Percentiles rank a stretch among this genome's conserved stretches.
Conservation (phyloP, 805 yeast species). For the Danielozyma ontarioensis region DNA sequence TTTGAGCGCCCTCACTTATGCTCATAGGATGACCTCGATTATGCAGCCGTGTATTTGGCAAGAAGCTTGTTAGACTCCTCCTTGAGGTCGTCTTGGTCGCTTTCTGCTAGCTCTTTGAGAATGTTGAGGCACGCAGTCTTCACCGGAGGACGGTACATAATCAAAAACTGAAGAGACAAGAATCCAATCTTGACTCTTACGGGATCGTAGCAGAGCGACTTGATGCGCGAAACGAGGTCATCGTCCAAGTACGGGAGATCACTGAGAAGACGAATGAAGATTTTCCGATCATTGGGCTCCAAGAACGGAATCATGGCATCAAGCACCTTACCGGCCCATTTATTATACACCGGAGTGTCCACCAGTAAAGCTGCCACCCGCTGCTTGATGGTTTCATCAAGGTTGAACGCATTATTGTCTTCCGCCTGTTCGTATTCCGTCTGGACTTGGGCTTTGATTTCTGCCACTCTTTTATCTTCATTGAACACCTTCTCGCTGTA, state of each 20-base stretch:
- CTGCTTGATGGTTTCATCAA: slow-evolving; percentile 6
- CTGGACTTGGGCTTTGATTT: slow-evolving; percentile 10
- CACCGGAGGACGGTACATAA: slow-evolving; percentile 89
- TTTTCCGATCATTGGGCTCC: slow-evolving; percentile 74
- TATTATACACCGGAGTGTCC: slow-evolving; percentile 49
- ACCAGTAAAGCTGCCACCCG: slow-evolving; percentile 3
- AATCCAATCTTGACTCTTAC: slow-evolving; percentile 75
- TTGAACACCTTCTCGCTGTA: slow-evolving; percentile 48
- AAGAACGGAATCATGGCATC: slow-evolving; percentile 81
- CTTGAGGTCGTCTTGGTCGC: slow-evolving; percentile 47
- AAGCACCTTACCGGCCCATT: slow-evolving; percentile 66
- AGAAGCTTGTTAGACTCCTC: slow-evolving; percentile 43
- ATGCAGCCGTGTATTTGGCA: no score
- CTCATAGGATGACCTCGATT: no score
- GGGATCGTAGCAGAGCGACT: slow-evolving; percentile 80
- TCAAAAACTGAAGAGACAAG: slow-evolving; percentile 72
- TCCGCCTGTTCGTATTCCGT: slow-evolving; percentile 11
- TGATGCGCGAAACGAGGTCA: slow-evolving; percentile 57
- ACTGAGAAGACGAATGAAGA: slow-evolving; percentile 75
- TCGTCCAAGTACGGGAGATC: slow-evolving; percentile 77
- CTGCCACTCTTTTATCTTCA: slow-evolving; percentile 22
- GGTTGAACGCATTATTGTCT: slow-evolving; percentile 13
- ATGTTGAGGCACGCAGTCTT: slow-evolving; percentile 48
- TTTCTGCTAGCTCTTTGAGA: slow-evolving; percentile 37
- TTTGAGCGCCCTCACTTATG: no score